Conservation (phyloP, 1,284 basidiomycete genomes). For the Apiotrichum mycotoxinovorans region DNA sequence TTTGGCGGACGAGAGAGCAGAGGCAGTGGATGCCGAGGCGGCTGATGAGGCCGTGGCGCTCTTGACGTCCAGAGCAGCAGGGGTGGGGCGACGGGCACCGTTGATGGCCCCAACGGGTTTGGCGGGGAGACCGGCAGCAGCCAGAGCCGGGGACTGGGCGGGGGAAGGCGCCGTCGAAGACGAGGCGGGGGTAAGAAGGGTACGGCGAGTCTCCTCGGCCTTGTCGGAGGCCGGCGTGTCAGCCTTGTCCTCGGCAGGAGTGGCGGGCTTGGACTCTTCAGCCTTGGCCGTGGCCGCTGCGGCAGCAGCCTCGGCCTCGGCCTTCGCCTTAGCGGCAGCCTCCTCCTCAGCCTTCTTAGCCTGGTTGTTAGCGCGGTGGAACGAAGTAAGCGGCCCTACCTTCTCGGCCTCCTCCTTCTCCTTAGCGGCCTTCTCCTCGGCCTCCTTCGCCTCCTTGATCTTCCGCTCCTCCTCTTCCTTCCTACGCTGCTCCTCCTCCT, state of each 20-base stretch:
- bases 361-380: constrained; percentile 31
- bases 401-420: constrained; percentile 22
- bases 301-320: constrained; percentile 16
- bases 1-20: constrained; percentile 68
- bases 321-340: constrained; percentile 55
- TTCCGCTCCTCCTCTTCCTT: constrained; percentile 51
- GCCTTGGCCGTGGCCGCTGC: constrained; percentile 47
- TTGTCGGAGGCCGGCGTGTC: constrained; percentile 23
- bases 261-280: constrained; percentile 41
- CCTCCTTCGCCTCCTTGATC: constrained; percentile 41
- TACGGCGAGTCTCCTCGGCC: constrained; percentile 30
- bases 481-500: constrained; percentile 28
- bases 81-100: constrained; percentile 46
- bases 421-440: constrained; percentile 44
- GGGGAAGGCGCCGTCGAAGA: constrained; percentile 36
- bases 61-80: constrained; percentile 69
- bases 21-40: constrained; percentile 47
- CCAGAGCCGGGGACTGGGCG: constrained; percentile 41
- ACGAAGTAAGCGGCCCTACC: no score
- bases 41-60: constrained; percentile 44
- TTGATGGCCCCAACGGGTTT: constrained; percentile 44
- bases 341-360: constrained; percentile 54
- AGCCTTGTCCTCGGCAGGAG: constrained; percentile 51
- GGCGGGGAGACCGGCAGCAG: constrained; percentile 45
- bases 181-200: constrained; percentile 29